These are phyloP conservation scores for Botrytis aclada DNA, from an alignment of 2,329 filamentous ascomycete species.

Conservation along the genomic window DNA sequence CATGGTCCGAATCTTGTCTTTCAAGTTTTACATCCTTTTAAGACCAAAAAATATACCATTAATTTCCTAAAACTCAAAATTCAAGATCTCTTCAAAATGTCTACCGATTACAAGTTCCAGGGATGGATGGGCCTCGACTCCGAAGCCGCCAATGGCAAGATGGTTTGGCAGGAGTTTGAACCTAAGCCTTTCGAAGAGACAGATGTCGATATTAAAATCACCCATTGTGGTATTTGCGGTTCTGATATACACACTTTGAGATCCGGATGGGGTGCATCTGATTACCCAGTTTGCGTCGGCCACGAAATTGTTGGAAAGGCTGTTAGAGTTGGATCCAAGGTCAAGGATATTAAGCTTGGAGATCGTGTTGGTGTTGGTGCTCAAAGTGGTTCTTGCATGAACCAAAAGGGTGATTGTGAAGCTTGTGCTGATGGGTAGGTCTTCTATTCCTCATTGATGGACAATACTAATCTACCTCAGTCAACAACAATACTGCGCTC, in stretches of 20 bases:
- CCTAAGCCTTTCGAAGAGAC: constrained; percentile 47
- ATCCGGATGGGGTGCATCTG: constrained; percentile 35
- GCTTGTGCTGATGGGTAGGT: constrained; percentile 43
- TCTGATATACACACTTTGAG: constrained; percentile 35
- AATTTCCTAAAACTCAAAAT: background rate
- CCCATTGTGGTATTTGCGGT: constrained; percentile 50
- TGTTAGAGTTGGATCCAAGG: constrained; percentile 56
- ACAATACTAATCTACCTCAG: background rate
- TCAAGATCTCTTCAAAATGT: background rate
- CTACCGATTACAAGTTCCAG: constrained; percentile 14
- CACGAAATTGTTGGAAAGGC: constrained; percentile 49
- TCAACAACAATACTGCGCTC: constrained; percentile 7
- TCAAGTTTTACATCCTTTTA: too few species aligned
- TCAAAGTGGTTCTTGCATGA: constrained; percentile 47
- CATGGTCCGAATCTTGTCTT: background rate
- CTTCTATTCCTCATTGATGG: constrained; percentile 28
- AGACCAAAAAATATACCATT: background rate
- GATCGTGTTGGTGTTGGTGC: constrained; percentile 53
- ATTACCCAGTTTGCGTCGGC: constrained; percentile 42
- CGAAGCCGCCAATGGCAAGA: constrained; percentile 32
- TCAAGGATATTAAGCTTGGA: constrained; percentile 52
- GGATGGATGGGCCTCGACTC: constrained; percentile 35
- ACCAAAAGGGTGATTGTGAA: constrained; percentile 42
- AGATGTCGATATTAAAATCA: constrained; percentile 48
- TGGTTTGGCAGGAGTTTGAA: constrained; percentile 39